Evolutionary conservation across 345 rosid species (phyloP), one percentile per base, ranked within the genome.

Genomic region (Citrus inodora): DNA sequence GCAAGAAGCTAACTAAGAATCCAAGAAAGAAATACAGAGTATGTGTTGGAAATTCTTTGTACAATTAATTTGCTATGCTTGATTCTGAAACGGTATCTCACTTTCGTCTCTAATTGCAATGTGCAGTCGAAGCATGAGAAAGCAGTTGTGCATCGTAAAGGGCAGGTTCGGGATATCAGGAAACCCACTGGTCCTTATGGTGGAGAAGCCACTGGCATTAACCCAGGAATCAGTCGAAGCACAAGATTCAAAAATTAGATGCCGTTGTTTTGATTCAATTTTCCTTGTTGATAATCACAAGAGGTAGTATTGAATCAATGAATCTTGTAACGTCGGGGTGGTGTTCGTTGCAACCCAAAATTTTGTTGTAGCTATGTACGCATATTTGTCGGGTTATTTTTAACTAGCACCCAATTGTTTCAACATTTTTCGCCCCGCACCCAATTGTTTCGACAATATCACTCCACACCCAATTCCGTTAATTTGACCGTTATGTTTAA

Each of bases 1-100:
- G 93, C 59, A 90, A 87, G 86, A 95, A 85, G 87, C 80, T 80
- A 11, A 53, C 5, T 6, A 95, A 95, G 78, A 92, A 92, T 79
- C 99, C 98, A 7, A 88, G 99, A 81, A 92, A 90, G 91, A 95
- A 93, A 48, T 88, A 92, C 87, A 74, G 93, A 94, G 97, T 88
- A 88, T 17, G n/a, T 64, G 14, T 25, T 17, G 9, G 32, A 58
- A 32, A 21, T 19, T 19, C 19, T 76, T 51, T 61, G 27, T 63
- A 62, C 53, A 37, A 48, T 60, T 65, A 7, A 46, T n/a, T 69
- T 58, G 27, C 1, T 61, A 0, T 37, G 48, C 62, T 27, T 55
- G 30, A 30, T 76, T 51, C 74, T 64, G 19, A 16, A 37, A 71
- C 74, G 59, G 32, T 40, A 13, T 62, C 46, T 38, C 42, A 27